Evolutionary conservation across 1,284 basidiomycete species (phyloP).

Genomic region (Mycena citricolor): DNA sequence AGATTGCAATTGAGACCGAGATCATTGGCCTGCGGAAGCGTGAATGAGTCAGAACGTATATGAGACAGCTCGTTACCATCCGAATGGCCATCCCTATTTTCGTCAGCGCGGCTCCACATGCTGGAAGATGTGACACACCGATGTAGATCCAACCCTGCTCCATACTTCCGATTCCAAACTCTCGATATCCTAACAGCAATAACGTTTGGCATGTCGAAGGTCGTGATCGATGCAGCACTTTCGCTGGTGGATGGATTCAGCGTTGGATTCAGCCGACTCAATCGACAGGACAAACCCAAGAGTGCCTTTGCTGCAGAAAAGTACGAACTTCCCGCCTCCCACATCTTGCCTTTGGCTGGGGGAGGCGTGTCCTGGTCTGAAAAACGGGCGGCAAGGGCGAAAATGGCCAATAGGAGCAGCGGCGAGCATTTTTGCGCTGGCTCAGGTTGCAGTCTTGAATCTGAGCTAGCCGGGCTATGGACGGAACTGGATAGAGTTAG

Average conservation of each 20-base stretch:
- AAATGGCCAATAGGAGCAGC: conserved; percentile 75
- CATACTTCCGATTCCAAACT: conserved; percentile 80
- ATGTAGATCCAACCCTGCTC: conserved; percentile 82
- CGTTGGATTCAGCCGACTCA: background rate
- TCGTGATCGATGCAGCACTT: conserved; percentile 63
- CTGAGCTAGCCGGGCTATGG: conserved; percentile 12
- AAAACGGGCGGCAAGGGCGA: conserved; percentile 76
- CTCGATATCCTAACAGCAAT: conserved; percentile 76
- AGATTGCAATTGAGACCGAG: conserved; percentile 81
- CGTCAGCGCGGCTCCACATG: conserved; percentile 21
- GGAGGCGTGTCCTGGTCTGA: conserved; percentile 47
- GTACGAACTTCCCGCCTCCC: conserved; percentile 72
- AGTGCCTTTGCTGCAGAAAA: conserved; percentile 66
- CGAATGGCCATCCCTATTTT: conserved; percentile 68
- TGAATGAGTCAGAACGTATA: background rate
- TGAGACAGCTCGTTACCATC: conserved; percentile 51
- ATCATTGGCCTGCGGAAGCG: conserved; percentile 65
- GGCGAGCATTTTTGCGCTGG: conserved; percentile 65
- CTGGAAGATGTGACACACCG: conserved; percentile 41
- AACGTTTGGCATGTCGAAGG: conserved; percentile 74
- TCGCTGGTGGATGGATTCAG: conserved; percentile 40
- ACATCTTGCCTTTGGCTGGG: conserved; percentile 57
- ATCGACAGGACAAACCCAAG: conserved; percentile 47
- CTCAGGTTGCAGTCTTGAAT: conserved; percentile 41
- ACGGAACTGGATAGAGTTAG: conserved; percentile 5